These are phyloP conservation scores for Fonticula alba DNA, from an alignment of 78 protist genomes.

Conservation along the genomic window DNA sequence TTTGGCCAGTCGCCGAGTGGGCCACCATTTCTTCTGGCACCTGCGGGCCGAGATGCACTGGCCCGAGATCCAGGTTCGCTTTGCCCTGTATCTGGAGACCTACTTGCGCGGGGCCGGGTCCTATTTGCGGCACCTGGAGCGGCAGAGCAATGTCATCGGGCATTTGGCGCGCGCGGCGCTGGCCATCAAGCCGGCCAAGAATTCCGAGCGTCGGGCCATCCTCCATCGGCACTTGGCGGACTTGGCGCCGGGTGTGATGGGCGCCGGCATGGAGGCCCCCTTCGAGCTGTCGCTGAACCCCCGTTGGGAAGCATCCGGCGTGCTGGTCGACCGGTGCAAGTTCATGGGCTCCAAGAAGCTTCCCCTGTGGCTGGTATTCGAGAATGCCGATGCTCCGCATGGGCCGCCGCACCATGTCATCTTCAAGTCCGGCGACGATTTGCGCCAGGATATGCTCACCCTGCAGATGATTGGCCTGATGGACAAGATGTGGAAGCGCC, in stretches of 20 bases:
- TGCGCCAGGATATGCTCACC: slow-evolving; percentile 86
- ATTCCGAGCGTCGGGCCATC: background rate
- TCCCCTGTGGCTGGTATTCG: slow-evolving; percentile 77
- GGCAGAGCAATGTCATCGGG: background rate
- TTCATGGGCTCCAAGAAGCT: slow-evolving; percentile 69
- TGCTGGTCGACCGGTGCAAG: slow-evolving; percentile 40
- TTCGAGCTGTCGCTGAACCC: background rate
- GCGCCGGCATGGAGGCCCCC: no score
- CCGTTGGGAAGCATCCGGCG: background rate
- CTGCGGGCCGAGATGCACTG: slow-evolving; percentile 1
- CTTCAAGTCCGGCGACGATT: slow-evolving; percentile 81
- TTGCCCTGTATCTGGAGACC: slow-evolving; percentile 10
- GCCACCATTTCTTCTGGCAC: slow-evolving; percentile 55
- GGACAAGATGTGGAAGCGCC: slow-evolving; percentile 58
- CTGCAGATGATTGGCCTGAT: slow-evolving; percentile 64
- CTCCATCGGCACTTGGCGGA: background rate
- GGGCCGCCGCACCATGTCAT: slow-evolving; percentile 29
- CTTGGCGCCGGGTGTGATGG: no score
- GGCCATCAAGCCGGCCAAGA: background rate
- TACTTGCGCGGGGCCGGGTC: slow-evolving; percentile 13
- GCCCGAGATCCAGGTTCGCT: background rate
- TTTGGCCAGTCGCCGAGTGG: slow-evolving; percentile 2
- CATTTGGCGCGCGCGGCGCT: background rate
- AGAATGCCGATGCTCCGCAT: slow-evolving; percentile 33
- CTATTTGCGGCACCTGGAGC: background rate